Base-by-base conservation (phyloP, 2,329 filamentous ascomycete genomes). In the Byssochlamys sp. region DNA sequence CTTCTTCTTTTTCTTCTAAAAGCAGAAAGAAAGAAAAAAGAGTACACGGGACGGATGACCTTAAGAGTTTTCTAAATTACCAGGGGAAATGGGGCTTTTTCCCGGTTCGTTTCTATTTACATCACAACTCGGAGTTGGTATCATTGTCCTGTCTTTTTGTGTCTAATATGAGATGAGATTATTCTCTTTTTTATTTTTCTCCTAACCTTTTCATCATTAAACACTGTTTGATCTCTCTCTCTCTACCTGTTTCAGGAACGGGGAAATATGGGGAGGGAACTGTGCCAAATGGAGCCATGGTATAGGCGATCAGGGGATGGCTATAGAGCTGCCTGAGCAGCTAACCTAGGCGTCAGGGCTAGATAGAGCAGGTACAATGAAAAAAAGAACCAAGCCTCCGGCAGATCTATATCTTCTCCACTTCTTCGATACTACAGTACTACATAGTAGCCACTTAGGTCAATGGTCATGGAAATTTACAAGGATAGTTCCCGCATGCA, bases 71-170 rank as follows among this genome's bases (percentile, higher is more conserved):
- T 49, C 14, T 51, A 51, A 28, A 51, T 51, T 51, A 26, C 49
- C 24, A 27, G 49, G 49, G 49, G 24, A 51, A 51, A 51, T 4
- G 49, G 49, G 45, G 45, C 9, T 49, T 49, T 51, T 51, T 28
- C 26, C 49, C 24, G 24, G 24, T 26, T 28, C 24, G 26, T 51
- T 51, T 51, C 26, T 25, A 51, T 45, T 45, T 45, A 45, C 35
- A 45, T 28, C 49, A 51, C 26, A 51, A 51, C 24, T 28, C 49
- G 49, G 49, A 51, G 49, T 51, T 51, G 49, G 49, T 51, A 26
- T 51, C 49, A 51, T 51, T 51, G 26, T 51, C 49, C 25, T 51
- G 48, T 25, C 48, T 51, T 51, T 51, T 51, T 51, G 49, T 51
- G 49, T 51, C 49, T 51, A 51, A 51, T 51, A 51, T 26, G 49